A percentile compares a stretch with the other conserved stretches of the same genome.
These are phyloP conservation scores for Eucalyptus grandis DNA, from an alignment of 345 rosid genomes.

Conservation along the genomic window DNA sequence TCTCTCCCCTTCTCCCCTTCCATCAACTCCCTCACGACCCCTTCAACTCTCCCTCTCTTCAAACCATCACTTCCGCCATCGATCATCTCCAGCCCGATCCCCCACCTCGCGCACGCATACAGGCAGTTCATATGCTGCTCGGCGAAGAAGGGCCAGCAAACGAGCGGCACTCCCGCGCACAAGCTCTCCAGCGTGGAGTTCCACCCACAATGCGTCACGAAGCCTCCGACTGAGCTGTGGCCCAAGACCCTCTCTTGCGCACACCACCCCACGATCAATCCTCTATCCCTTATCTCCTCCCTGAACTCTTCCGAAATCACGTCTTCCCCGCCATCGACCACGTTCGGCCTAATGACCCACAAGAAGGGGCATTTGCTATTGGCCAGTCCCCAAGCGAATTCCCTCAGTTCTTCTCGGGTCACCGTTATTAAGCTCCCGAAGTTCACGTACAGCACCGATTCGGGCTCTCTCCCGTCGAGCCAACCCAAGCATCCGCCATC, in stretches of 20 bases:
- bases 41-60: slow-evolving; percentile 8
- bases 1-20: slow-evolving; percentile 2
- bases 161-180: not conserved
- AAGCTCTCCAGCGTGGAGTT: slow-evolving; percentile 4
- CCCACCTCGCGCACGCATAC: slow-evolving; percentile 14
- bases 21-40: slow-evolving; percentile 5
- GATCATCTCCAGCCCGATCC: slow-evolving; percentile 20
- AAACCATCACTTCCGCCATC: not conserved
- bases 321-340: not conserved
- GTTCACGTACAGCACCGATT: not conserved
- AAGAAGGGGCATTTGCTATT: not conserved
- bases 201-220: slow-evolving; percentile 3
- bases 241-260: not conserved
- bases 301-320: not conserved
- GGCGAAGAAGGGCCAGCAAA: slow-evolving; percentile 10
- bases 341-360: slow-evolving; percentile 2
- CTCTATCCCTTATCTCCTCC: not conserved
- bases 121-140: slow-evolving; percentile 4
- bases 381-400: not conserved
- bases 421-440: not conserved
- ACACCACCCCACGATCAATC: not conserved
- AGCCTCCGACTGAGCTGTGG: not conserved
- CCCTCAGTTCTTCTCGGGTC: not conserved
- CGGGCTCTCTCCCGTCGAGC: not conserved
- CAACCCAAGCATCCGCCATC: not conserved